Evolutionary conservation across 2,329 filamentous ascomycete genomes (phyloP).

Genomic region (Bipolaris bicolor): DNA sequence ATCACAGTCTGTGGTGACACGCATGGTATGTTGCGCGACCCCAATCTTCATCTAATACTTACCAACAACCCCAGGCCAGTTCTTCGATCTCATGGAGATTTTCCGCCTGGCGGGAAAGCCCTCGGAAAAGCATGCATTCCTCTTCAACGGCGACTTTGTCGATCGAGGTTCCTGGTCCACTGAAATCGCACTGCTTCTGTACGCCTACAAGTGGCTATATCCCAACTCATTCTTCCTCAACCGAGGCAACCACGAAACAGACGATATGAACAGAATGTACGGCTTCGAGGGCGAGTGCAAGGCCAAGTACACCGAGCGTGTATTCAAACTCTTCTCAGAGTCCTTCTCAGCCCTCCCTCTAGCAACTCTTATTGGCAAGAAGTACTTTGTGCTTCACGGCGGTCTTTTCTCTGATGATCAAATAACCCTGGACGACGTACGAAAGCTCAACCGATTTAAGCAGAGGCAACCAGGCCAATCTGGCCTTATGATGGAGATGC

Average conservation of each 20-base stretch:
- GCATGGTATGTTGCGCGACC: constrained; percentile 67
- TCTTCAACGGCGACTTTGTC: constrained; percentile 99
- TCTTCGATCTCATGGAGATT: constrained; percentile 95
- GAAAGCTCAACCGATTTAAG: constrained; percentile 87
- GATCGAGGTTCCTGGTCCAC: constrained; percentile 97
- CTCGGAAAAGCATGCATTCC: constrained; percentile 84
- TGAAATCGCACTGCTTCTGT: constrained; percentile 92
- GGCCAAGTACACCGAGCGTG: constrained; percentile 93
- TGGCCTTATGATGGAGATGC: constrained; percentile 99
- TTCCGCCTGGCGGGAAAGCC: constrained; percentile 91
- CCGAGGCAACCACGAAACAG: constrained; percentile 97
- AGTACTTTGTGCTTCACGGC: constrained; percentile 91
- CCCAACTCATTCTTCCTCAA: constrained; percentile 92
- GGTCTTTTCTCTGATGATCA: constrained; percentile 97
- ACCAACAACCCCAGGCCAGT: constrained; percentile 73
- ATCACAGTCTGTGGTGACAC: constrained; percentile 97
- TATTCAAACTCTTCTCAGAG: constrained; percentile 97
- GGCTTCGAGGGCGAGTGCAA: constrained; percentile 99
- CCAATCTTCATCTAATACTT: not conserved
- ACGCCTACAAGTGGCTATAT: constrained; percentile 95
- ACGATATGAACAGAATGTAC: constrained; percentile 99
- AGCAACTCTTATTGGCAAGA: constrained; percentile 87
- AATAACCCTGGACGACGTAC: constrained; percentile 87
- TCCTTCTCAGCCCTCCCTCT: constrained; percentile 94
- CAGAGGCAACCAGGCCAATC: constrained; percentile 92